Base-by-base conservation (phyloP, 495 filamentous ascomycete species). In the Podospora comata region DNA sequence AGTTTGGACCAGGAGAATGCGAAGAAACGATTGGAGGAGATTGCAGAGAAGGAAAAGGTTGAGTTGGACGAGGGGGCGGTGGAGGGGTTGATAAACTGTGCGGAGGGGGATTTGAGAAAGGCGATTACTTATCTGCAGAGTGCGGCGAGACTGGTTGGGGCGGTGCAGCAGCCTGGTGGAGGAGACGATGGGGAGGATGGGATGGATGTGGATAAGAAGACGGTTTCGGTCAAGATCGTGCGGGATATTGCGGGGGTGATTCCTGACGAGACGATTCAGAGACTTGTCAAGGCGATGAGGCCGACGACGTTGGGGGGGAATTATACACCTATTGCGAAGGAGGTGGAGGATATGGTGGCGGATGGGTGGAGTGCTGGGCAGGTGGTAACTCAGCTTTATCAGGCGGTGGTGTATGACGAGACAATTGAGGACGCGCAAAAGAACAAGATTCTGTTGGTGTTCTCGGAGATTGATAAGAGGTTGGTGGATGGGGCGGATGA, bases 321-420 rank as follows among this genome's bases (percentile, higher is more conserved):
- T 0, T 98, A 94, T 74, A 86, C 88, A 66, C 84, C 86, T 48
- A 84, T 99, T 13, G 86, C 91, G 0, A 89, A 86, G 71, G 87
- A 91, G 20, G 89, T 98, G 6, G 90, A 90, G 72, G 90, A 96
- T 75, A 88, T 98, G 83, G 90, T 97, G 67, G 94, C 95, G 16
- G 95, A 99, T 80, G 95, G 95, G 26, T 99, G 95, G 96, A 97
- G 92, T 80, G 95, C 94, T n/a, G 88, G 89, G 19, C 95, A 98
- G 80, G 83, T 96, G 20, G 82, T 97, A 59, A 76, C 84, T 6
- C 74, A 99, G 91, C 79, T 99, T 30, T 97, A 97, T 73, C 89
- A 92, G 73, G 84, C 85, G 39, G 78, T 97, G 60, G 81, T 99
- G 5, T 93, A 88, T 78, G 91, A 96, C 72, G 95, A 99, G 74